phyloP scores from a whole-genome alignment of 176 grass and related monocot species.

The Ampelocalamus luodianensis region DNA sequence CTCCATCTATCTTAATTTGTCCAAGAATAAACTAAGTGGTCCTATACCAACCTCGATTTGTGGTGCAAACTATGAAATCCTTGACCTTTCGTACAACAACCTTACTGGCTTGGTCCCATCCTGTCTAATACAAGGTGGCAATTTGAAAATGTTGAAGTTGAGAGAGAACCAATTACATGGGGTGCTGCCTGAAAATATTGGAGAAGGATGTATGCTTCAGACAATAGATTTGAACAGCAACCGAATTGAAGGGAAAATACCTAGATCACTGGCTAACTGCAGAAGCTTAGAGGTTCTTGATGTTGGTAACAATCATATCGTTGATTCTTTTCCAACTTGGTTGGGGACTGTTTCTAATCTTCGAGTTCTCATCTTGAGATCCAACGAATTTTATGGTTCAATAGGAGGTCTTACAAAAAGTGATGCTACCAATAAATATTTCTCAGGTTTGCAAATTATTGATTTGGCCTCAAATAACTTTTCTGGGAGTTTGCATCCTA shows the following conservation, averaged over 20 bases:
- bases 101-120: slow-evolving; percentile 21
- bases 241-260: not conserved
- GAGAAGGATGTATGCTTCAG: not conserved
- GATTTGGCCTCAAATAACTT: slow-evolving; percentile 39
- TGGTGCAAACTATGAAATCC: not conserved
- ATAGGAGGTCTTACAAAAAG: not conserved
- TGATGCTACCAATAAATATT: not conserved
- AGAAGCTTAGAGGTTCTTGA: slow-evolving; percentile 18
- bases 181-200: not conserved
- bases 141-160: not conserved
- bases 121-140: not conserved
- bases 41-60: slow-evolving; percentile 42
- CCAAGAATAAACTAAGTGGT: slow-evolving; percentile 31
- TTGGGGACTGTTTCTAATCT: slow-evolving; percentile 4
- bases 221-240: slow-evolving; percentile 43
- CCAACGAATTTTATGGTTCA: slow-evolving; percentile 11
- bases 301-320: slow-evolving; percentile 14
- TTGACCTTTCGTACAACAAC: slow-evolving; percentile 43
- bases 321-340: slow-evolving; percentile 39
- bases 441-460: slow-evolving; percentile 31
- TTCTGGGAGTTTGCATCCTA: not conserved
- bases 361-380: slow-evolving; percentile 17
- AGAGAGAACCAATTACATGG: slow-evolving; percentile 17
- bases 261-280: slow-evolving; percentile 32
- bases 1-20: not conserved